These are phyloP conservation scores for Periglandula ipomoeae DNA, from an alignment of 2,329 filamentous ascomycete genomes.

Conservation along the genomic window DNA sequence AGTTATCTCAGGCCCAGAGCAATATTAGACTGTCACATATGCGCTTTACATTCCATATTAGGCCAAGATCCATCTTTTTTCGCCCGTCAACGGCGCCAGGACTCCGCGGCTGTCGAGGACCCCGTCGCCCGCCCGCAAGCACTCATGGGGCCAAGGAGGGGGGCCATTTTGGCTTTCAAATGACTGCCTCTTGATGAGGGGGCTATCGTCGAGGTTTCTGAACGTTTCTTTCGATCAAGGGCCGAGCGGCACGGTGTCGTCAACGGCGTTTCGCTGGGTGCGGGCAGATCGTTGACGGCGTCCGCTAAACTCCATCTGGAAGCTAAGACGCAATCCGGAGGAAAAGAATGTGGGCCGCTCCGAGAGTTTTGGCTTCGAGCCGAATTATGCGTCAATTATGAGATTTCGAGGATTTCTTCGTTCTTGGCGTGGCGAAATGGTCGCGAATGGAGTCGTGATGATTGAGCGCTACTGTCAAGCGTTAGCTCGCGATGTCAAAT, in stretches of 20 bases:
- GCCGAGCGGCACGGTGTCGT: too few relatives aligned
- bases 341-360: not conserved
- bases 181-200: not conserved
- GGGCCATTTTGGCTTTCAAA: not conserved
- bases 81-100: not conserved
- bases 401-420: too few relatives aligned
- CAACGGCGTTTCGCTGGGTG: not conserved
- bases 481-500: too few relatives aligned
- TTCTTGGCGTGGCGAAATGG: too few relatives aligned
- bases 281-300: not conserved
- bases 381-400: not conserved
- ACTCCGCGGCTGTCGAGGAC: not conserved
- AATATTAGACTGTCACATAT: not conserved
- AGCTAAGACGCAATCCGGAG: not conserved
- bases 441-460: not conserved
- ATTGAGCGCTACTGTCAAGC: too few relatives aligned
- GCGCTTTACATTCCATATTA: not conserved
- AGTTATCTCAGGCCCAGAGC: not conserved
- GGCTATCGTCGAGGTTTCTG: too few relatives aligned
- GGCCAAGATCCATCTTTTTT: not conserved
- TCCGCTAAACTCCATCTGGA: not conserved
- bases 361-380: not conserved
- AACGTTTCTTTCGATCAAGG: too few relatives aligned
- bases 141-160: too few relatives aligned
- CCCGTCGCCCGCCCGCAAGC: too few relatives aligned